phyloP scores from a whole-genome alignment of 1,139 yeast genomes.

The Saccharomyces hybrid region DNA sequence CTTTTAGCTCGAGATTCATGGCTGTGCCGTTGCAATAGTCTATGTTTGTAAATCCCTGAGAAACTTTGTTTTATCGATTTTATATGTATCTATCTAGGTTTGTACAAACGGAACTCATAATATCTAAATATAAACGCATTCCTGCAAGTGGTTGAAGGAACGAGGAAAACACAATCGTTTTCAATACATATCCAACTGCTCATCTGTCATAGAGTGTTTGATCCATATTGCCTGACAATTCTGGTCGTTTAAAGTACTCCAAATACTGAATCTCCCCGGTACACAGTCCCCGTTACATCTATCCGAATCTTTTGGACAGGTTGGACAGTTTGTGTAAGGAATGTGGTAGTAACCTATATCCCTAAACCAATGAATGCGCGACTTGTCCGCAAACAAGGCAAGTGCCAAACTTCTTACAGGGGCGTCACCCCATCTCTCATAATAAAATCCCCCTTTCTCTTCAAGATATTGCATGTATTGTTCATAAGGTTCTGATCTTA shows the following conservation, averaged over 20 bases:
- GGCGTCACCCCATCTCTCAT: conserved; percentile 97
- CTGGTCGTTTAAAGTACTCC: conserved; percentile 46
- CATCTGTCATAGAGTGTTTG: conserved; percentile 45
- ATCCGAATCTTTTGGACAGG: conserved; percentile 32
- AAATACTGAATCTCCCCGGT: conserved; percentile 41
- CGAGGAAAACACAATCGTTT: too few relatives aligned
- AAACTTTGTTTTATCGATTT: too few relatives aligned
- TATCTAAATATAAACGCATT: not conserved
- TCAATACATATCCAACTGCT: conserved; percentile 29
- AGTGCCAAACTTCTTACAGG: conserved; percentile 87
- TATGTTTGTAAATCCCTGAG: too few relatives aligned
- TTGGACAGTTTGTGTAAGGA: conserved; percentile 81
- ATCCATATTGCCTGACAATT: conserved; percentile 75
- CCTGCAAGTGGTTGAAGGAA: too few relatives aligned
- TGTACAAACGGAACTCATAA: not conserved
- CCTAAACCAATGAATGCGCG: conserved; percentile 77
- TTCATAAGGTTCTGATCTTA: conserved; percentile 61
- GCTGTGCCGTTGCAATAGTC: too few relatives aligned
- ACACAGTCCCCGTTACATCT: conserved; percentile 38
- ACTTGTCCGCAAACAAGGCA: conserved; percentile 54
- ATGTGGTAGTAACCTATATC: conserved; percentile 82
- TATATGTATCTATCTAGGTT: not conserved
- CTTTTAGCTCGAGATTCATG: too few relatives aligned
- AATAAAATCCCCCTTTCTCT: conserved; percentile 72
- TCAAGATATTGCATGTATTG: conserved; percentile 67